Evolutionary conservation across 139 green algal genomes (phyloP).

Genomic region (Tetradesmus lagerheimii): DNA sequence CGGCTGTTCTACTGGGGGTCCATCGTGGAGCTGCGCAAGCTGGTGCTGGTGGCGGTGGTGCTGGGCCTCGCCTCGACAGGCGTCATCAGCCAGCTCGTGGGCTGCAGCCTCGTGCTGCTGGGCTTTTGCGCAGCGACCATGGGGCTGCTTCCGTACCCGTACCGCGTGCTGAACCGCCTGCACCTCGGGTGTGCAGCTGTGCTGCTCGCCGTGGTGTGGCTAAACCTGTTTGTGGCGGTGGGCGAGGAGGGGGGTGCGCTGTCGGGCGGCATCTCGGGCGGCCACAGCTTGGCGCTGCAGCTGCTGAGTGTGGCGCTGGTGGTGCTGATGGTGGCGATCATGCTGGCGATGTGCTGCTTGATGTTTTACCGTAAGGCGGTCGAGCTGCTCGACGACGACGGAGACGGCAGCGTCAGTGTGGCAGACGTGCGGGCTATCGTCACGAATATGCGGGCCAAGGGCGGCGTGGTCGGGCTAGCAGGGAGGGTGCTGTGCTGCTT

Average conservation of each 20-base stretch:
- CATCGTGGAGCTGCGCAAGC: slow-evolving; percentile 39
- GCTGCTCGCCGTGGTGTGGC: slow-evolving; percentile 19
- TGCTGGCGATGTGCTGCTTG: not conserved
- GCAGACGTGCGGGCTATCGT: not conserved
- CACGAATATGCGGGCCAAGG: not conserved
- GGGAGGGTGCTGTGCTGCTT: slow-evolving; percentile 3
- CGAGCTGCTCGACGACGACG: not conserved
- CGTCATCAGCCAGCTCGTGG: slow-evolving; percentile 33
- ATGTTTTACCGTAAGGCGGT: slow-evolving; percentile 6
- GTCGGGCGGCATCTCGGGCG: not conserved
- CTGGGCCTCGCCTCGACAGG: slow-evolving; percentile 23
- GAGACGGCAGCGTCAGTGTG: slow-evolving; percentile 14
- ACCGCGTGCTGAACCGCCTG: slow-evolving; percentile 22
- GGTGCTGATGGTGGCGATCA: not conserved
- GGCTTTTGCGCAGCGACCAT: slow-evolving; percentile 26
- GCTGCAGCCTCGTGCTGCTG: slow-evolving; percentile 36
- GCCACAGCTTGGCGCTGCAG: slow-evolving; percentile 33
- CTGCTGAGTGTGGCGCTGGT: slow-evolving; percentile 23
- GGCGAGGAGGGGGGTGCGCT: slow-evolving; percentile 17
- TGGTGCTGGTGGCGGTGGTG: slow-evolving; percentile 36
- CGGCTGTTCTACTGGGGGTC: slow-evolving; percentile 42
- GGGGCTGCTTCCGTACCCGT: slow-evolving; percentile 27
- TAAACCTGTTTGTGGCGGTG: slow-evolving; percentile 37
- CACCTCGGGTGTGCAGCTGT: not conserved
- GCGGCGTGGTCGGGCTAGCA: not conserved